Conservation (phyloP, 352 stramenopile genomes). For the Blastocystis sp. region DNA sequence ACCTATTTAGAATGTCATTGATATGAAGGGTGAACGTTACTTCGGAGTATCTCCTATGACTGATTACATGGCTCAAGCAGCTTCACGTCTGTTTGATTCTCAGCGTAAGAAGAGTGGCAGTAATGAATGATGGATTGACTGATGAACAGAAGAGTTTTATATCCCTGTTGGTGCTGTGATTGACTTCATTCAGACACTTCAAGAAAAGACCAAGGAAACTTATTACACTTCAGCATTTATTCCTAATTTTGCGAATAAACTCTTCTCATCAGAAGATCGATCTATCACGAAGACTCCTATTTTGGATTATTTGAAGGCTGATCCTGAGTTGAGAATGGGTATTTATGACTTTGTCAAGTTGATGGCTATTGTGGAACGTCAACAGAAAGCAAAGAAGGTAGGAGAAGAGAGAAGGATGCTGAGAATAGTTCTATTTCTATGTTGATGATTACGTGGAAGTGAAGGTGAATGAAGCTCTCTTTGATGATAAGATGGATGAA, state of each 20-base stretch:
- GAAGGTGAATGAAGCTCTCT: conserved; percentile 34
- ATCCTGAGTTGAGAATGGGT: not conserved
- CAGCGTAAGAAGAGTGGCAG: conserved; percentile 18
- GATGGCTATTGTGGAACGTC: conserved; percentile 20
- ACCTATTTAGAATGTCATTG: not conserved
- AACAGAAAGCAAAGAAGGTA: conserved; percentile 34
- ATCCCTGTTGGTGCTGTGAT: conserved; percentile 10
- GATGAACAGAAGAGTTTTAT: not conserved
- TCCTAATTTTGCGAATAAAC: conserved; percentile 41
- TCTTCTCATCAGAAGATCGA: not conserved
- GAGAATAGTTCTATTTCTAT: conserved; percentile 47
- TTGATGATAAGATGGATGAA: conserved; percentile 4
- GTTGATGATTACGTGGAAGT: conserved; percentile 14
- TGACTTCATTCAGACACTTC: not conserved
- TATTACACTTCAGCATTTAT: conserved; percentile 19
- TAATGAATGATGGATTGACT: too few relatives aligned
- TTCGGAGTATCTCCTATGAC: conserved; percentile 45
- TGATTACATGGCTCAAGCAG: not conserved
- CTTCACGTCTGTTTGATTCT: not conserved
- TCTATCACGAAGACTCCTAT: not conserved
- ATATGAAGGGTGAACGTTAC: conserved; percentile 48
- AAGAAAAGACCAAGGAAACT: conserved; percentile 30
- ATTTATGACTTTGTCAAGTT: conserved; percentile 52
- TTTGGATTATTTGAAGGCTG: not conserved
- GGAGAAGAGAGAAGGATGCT: not conserved